Conservation (phyloP, 768 basidiomycete species). For the Podaxis rugospora region DNA sequence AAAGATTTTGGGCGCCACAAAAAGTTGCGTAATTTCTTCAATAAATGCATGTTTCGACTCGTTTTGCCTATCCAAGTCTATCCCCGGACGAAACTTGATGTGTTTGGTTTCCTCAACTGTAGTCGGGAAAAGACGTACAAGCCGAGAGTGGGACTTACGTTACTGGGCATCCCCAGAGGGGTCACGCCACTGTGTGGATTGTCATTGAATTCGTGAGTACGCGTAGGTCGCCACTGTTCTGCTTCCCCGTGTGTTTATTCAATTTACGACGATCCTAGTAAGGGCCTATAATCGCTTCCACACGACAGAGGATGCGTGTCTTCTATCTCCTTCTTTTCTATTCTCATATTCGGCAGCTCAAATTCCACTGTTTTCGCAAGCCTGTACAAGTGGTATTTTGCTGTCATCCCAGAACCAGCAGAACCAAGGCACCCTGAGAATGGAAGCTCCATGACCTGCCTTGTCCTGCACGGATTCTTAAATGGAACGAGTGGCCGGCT, state of each 20-base stretch:
- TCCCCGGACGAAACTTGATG: too few relatives aligned
- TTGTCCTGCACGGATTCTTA: neutral
- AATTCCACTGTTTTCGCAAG: neutral
- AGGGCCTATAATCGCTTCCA: neutral
- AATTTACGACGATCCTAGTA: neutral
- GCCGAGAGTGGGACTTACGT: conserved; percentile 1
- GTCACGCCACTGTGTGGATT: neutral
- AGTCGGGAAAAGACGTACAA: neutral
- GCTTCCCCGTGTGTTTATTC: neutral
- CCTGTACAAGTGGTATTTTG: neutral
- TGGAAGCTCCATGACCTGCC: neutral
- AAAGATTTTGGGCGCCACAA: too few relatives aligned
- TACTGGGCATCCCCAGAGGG: neutral
- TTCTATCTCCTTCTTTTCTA: neutral
- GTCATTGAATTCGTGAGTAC: neutral
- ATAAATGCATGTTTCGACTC: too few relatives aligned
- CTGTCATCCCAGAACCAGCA: neutral
- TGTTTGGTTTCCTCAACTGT: too few relatives aligned
- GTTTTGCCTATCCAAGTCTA: too few relatives aligned
- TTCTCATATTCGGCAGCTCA: neutral
- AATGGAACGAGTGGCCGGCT: neutral
- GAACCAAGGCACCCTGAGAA: neutral
- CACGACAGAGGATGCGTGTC: neutral
- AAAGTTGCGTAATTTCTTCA: too few relatives aligned
- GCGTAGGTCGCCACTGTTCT: neutral